Conservation (phyloP, 2,329 filamentous ascomycete species). For the Tetracladium maxilliforme region DNA sequence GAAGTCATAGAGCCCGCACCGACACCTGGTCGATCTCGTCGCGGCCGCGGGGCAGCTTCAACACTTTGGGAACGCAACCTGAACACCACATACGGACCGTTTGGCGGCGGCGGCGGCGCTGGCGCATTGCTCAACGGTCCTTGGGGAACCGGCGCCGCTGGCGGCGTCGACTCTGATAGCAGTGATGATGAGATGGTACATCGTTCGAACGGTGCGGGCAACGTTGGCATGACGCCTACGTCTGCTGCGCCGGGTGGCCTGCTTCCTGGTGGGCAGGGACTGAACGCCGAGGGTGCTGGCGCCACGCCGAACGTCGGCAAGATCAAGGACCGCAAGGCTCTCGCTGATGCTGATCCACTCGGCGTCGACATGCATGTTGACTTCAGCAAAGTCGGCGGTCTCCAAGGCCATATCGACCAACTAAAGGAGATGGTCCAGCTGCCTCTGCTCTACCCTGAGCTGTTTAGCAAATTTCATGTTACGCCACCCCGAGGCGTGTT, state of each 20-base stretch:
- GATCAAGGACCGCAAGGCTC: slow-evolving; percentile 79
- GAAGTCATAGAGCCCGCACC: too few relatives aligned
- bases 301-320: slow-evolving; percentile 78
- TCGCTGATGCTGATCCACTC: slow-evolving; percentile 87
- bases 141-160: slow-evolving; percentile 59
- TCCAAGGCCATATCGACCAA: slow-evolving; percentile 89
- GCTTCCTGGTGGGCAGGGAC: slow-evolving; percentile 35
- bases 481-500: slow-evolving; percentile 89
- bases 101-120: slow-evolving; percentile 69
- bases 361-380: slow-evolving; percentile 87
- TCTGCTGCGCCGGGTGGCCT: slow-evolving; percentile 33
- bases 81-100: slow-evolving; percentile 84
- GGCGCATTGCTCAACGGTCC: slow-evolving; percentile 42
- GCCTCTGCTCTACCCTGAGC: slow-evolving; percentile 84
- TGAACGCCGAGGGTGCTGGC: slow-evolving; percentile 38
- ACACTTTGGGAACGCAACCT: slow-evolving; percentile 61
- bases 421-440: slow-evolving; percentile 98
- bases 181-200: slow-evolving; percentile 82
- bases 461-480: slow-evolving; percentile 82
- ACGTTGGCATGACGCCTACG: slow-evolving; percentile 49
- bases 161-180: slow-evolving; percentile 82
- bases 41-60: slow-evolving; percentile 8
- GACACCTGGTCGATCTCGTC: background rate
- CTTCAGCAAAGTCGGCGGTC: slow-evolving; percentile 84
- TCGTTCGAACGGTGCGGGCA: slow-evolving; percentile 41